Percentiles rank a stretch among this genome's conserved stretches.
phyloP scores from a whole-genome alignment of 805 yeast genomes.

The Candida michaelii region DNA sequence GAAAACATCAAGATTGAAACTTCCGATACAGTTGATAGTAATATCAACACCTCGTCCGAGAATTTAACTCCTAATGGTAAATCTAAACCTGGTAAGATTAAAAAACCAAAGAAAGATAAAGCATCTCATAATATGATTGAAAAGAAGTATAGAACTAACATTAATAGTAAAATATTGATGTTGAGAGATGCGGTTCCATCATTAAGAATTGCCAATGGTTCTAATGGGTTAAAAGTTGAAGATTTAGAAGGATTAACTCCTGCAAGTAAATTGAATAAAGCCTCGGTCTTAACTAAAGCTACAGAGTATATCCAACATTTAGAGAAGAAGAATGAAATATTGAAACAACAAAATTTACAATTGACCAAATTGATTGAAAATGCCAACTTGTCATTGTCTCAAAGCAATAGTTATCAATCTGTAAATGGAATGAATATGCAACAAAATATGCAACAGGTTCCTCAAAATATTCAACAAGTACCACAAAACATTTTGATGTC shows the following conservation, averaged over 20 bases:
- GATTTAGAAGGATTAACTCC: slow-evolving; percentile 74
- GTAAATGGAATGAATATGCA: not conserved
- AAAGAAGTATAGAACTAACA: slow-evolving; percentile 76
- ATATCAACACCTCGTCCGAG: not conserved
- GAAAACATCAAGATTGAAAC: slow-evolving; percentile 9
- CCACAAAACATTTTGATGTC: slow-evolving; percentile 1
- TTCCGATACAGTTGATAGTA: not conserved
- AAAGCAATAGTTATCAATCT: not conserved
- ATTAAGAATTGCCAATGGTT: slow-evolving; percentile 55
- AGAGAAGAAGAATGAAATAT: slow-evolving; percentile 56
- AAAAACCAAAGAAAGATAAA: slow-evolving; percentile 56
- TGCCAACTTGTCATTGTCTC: slow-evolving; percentile 24
- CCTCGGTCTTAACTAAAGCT: slow-evolving; percentile 72
- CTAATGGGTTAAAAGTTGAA: slow-evolving; percentile 39
- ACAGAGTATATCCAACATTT: slow-evolving; percentile 76
- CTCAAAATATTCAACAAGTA: slow-evolving; percentile 8
- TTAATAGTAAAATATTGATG: slow-evolving; percentile 66
- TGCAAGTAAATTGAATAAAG: slow-evolving; percentile 74
- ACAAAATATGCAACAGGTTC: slow-evolving; percentile 15
- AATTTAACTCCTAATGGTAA: not conserved
- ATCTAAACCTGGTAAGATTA: slow-evolving; percentile 19
- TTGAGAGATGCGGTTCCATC: slow-evolving; percentile 79
- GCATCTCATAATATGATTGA: slow-evolving; percentile 78
- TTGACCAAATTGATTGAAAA: slow-evolving; percentile 37
- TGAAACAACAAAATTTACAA: slow-evolving; percentile 47